Percentiles rank a stretch among this genome's conserved stretches.
phyloP scores from a whole-genome alignment of 148 eudicot genomes.

The Hydrangea macrophylla region DNA sequence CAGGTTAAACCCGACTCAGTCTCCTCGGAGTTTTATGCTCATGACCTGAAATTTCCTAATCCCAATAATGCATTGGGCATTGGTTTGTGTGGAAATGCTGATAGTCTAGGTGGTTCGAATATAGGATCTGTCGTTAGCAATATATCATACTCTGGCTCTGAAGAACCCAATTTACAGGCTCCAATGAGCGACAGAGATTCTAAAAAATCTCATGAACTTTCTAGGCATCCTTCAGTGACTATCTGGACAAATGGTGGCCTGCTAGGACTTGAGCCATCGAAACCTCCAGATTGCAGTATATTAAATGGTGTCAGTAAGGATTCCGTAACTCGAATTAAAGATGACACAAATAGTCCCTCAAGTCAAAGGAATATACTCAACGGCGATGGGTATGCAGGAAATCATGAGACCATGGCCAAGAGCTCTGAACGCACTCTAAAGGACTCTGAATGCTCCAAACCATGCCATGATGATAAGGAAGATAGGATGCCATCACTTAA shows the following conservation, averaged over 20 bases:
- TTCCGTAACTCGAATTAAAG: slow-evolving; percentile 16
- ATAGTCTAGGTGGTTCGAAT: slow-evolving; percentile 20
- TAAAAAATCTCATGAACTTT: slow-evolving; percentile 33
- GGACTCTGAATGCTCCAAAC: slow-evolving; percentile 21
- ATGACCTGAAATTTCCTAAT: slow-evolving; percentile 25
- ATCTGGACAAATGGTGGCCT: slow-evolving; percentile 90
- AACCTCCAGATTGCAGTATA: slow-evolving; percentile 66
- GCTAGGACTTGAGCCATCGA: slow-evolving; percentile 86
- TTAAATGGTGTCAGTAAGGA: slow-evolving; percentile 24
- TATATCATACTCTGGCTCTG: slow-evolving; percentile 23
- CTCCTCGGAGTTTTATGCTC: slow-evolving; percentile 15
- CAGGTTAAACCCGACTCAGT: slow-evolving; percentile 13
- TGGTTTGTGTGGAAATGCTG: slow-evolving; percentile 11
- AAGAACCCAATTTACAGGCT: slow-evolving; percentile 13
- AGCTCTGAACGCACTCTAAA: slow-evolving; percentile 16
- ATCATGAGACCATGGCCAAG: slow-evolving; percentile 24
- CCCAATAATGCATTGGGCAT: slow-evolving; percentile 12
- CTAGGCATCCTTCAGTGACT: slow-evolving; percentile 36
- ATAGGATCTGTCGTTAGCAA: slow-evolving; percentile 29
- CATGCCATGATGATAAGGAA: slow-evolving; percentile 19
- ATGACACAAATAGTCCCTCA: slow-evolving; percentile 14
- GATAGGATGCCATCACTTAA: slow-evolving; percentile 24
- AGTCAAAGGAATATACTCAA: slow-evolving; percentile 11
- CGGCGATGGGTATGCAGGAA: slow-evolving; percentile 24
- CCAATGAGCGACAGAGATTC: slow-evolving; percentile 16